These are phyloP conservation scores for Zoysia pacifica DNA, from an alignment of 176 grass and related monocot species.

Conservation along the genomic window DNA sequence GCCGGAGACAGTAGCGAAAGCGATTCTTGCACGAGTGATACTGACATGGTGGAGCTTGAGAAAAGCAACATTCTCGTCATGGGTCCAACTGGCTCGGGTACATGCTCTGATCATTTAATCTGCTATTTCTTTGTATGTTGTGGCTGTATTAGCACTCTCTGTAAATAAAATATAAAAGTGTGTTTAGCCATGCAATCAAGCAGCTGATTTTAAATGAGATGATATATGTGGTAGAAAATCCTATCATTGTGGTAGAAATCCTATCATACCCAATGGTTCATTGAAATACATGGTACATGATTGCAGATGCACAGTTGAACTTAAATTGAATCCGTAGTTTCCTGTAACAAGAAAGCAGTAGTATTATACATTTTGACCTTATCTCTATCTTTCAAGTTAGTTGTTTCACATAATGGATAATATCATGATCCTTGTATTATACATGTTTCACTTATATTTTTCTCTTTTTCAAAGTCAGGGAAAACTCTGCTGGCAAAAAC, in stretches of 20 bases:
- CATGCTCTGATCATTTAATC: constrained; percentile 15
- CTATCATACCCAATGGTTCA: constrained; percentile 4
- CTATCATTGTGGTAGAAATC: neutral
- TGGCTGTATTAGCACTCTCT: neutral
- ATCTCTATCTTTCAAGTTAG: neutral
- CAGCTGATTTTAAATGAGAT: neutral
- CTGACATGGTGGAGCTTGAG: constrained; percentile 63
- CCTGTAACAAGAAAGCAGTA: neutral
- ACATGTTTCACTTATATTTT: constrained; percentile 43
- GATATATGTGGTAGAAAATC: constrained; percentile 3
- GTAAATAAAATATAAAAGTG: neutral
- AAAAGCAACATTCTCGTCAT: constrained; percentile 82
- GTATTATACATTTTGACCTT: neutral
- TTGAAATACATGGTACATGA: neutral
- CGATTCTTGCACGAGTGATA: constrained; percentile 33
- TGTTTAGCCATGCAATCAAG: constrained; percentile 5
- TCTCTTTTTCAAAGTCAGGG: constrained; percentile 72
- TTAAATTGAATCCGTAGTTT: neutral
- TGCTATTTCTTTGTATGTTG: neutral
- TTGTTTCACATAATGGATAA: constrained; percentile 33
- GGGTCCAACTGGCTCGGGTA: constrained; percentile 75
- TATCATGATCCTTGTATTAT: neutral
- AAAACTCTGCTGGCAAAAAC: constrained; percentile 86
- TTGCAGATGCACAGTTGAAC: constrained; percentile 15
- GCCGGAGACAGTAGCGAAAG: constrained; percentile 33